Evolutionary conservation across 306 rosid species (phyloP).

Genomic region (Gillenia trifoliata): DNA sequence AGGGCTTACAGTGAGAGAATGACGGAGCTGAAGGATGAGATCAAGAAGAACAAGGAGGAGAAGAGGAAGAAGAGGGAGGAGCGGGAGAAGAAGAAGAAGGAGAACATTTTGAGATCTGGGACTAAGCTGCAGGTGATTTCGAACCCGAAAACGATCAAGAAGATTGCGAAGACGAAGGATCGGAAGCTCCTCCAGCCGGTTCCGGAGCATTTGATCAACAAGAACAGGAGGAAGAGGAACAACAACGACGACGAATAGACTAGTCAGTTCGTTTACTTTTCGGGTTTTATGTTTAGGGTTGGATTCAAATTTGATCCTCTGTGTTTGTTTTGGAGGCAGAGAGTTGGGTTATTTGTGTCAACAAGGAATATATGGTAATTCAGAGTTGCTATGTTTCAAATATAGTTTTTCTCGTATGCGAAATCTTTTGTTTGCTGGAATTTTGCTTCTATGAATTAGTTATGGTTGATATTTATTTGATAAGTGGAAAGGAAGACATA

Average conservation of each 20-base stretch:
- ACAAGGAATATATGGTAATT: background rate
- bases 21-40: slow-evolving; percentile 74
- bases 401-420: background rate
- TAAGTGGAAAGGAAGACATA: background rate
- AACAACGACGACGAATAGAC: background rate
- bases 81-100: slow-evolving; percentile 89
- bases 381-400: background rate
- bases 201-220: slow-evolving; percentile 49
- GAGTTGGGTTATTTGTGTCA: background rate
- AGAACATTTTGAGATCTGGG: slow-evolving; percentile 71
- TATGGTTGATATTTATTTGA: background rate
- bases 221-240: background rate
- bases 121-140: slow-evolving; percentile 77
- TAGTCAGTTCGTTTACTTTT: background rate
- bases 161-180: slow-evolving; percentile 72
- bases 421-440: background rate
- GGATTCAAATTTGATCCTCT: background rate
- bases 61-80: slow-evolving; percentile 77
- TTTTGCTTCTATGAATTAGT: background rate
- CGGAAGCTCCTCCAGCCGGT: slow-evolving; percentile 70
- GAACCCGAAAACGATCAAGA: slow-evolving; percentile 76
- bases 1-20: slow-evolving; percentile 64
- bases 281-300: background rate
- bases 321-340: background rate
- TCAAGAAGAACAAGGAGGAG: slow-evolving; percentile 69